Base-by-base conservation (phyloP, 345 rosid species). In the Syzygium grande region DNA sequence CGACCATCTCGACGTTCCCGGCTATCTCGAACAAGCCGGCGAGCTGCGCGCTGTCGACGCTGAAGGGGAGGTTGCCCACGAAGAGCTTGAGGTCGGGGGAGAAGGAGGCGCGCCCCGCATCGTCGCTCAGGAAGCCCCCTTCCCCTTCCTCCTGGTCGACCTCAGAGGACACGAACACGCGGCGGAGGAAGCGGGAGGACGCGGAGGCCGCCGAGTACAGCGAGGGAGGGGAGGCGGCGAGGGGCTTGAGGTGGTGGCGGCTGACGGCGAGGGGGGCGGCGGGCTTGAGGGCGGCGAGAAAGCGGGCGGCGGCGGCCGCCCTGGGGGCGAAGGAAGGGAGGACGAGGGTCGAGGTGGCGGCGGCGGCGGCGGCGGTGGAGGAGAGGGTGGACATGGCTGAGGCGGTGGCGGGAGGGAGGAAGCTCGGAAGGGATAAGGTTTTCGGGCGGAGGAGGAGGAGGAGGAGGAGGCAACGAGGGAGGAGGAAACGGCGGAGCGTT, bases 31-130 rank as follows among this genome's bases (percentile, higher is more conserved):
- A 98, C 87, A 98, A 87, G 51, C 86, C 94, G 78, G 99, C 99
- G 43, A 98, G 98, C 95, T 94, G 98, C 23, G 97, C 92, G 88
- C 99, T 96, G 91, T 94, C 99, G 84, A 94, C 98, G 53, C 53
- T 92, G 84, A 98, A 98, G 4, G 99, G 98, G 78, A 98, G 98
- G 85, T 98, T 98, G 87, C 99, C 99, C 85, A 98, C 99, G 90
- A 98, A 98, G 88, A 98, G 91, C 73, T 96, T 96, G 58, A 95
- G 92, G 94, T 96, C 97, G 11, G 94, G 91, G 19, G 99, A 93
- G 94, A 96, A 93, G 25, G 29, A 43, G 29, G 90, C 90, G 34
- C 90, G 89, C 7, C 87, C 94, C 23, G 90, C 93, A 4, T 88
- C 94, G 38, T 92, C 94, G 86, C 92, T 90, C 41, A 91, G 83